Conservation (phyloP, 1,139 yeast genomes). For the Ogataea hybrid region DNA sequence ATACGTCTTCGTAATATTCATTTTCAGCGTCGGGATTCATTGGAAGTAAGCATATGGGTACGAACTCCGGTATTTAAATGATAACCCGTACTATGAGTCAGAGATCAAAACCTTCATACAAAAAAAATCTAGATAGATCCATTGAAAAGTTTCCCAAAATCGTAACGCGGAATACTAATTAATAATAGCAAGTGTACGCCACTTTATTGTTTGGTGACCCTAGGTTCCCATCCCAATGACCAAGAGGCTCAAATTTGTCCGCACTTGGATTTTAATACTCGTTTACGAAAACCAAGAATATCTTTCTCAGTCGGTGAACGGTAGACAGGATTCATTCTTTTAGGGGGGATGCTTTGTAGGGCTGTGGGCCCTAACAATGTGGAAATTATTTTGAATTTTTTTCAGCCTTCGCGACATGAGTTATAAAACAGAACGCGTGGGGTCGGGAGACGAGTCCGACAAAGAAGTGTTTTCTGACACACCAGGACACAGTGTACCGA, state of each 20-base stretch:
- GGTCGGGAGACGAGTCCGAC: slow-evolving; percentile 7
- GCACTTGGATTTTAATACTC: too few relatives aligned
- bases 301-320: too few relatives aligned
- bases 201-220: too few relatives aligned
- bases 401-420: slow-evolving; percentile 5
- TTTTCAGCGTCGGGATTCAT: slow-evolving; percentile 1
- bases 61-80: background rate
- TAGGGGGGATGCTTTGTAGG: too few relatives aligned
- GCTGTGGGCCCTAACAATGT: too few relatives aligned
- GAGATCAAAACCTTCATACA: background rate
- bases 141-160: background rate
- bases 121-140: background rate
- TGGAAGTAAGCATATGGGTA: background rate
- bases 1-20: slow-evolving; percentile 38
- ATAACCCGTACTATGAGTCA: background rate
- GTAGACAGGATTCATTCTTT: too few relatives aligned
- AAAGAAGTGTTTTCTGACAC: slow-evolving; percentile 7
- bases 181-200: too few relatives aligned
- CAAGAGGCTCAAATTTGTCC: too few relatives aligned
- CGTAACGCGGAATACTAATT: background rate
- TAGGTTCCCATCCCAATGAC: too few relatives aligned
- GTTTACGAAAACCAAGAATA: too few relatives aligned
- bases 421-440: background rate
- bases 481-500: slow-evolving; percentile 6
- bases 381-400: background rate